phyloP scores from a whole-genome alignment of 768 basidiomycete genomes.

The Mycena floridula region DNA sequence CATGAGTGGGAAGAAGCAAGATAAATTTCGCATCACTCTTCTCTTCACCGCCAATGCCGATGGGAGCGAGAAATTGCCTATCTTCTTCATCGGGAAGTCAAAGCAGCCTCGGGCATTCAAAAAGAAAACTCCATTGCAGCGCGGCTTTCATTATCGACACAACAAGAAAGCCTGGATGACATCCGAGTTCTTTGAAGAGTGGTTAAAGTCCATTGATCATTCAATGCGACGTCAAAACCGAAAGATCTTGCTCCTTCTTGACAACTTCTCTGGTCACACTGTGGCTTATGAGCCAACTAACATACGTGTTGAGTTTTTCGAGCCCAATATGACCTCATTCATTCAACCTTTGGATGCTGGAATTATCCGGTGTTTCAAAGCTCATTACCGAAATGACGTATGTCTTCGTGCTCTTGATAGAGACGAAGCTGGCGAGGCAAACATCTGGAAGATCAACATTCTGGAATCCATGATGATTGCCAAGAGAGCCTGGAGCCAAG shows the following conservation, averaged over 20 bases:
- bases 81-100: constrained; percentile 24
- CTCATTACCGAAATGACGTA: constrained; percentile 1
- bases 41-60: constrained; percentile 28
- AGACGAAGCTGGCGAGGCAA: constrained; percentile 1
- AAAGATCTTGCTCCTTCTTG: constrained; percentile 8
- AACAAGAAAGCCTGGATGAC: constrained; percentile 39
- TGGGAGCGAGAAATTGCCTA: constrained; percentile 19
- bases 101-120: constrained; percentile 26
- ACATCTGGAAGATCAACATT: too few species aligned
- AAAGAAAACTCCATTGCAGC: constrained; percentile 20
- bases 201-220: constrained; percentile 12
- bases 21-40: constrained; percentile 25
- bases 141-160: constrained; percentile 29
- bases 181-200: constrained; percentile 24
- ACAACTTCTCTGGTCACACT: constrained; percentile 8
- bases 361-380: constrained; percentile 10
- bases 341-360: constrained; percentile 13
- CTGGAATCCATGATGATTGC: constrained; percentile 28
- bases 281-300: constrained; percentile 1
- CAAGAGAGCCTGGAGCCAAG: constrained; percentile 21
- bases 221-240: constrained; percentile 6
- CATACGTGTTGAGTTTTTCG: constrained; percentile 5
- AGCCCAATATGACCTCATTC: constrained; percentile 11
- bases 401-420: constrained; percentile 1
- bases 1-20: constrained; percentile 23